Percentiles rank a stretch among this genome's conserved stretches.
These are phyloP conservation scores for Peziza echinospora DNA, from an alignment of 495 filamentous ascomycete species.

Conservation along the genomic window DNA sequence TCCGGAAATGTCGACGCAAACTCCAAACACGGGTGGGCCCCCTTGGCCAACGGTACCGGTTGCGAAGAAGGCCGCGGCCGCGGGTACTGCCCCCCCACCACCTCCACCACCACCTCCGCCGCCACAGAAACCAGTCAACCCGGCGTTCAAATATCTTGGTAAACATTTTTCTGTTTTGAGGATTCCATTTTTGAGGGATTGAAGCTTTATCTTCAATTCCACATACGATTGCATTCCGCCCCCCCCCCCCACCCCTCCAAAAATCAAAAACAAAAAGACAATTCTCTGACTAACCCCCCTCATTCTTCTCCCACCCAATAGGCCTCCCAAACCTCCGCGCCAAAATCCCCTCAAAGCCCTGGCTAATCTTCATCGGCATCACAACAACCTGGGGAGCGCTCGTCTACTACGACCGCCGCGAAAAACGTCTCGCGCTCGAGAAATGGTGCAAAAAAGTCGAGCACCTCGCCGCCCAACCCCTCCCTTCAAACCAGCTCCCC, in stretches of 20 bases:
- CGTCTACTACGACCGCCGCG: constrained; percentile 70
- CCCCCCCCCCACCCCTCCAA: background rate
- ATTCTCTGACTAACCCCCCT: no score
- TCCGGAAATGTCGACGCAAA: no score
- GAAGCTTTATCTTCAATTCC: background rate
- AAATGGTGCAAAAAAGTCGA: constrained; percentile 77
- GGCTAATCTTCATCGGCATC: constrained; percentile 80
- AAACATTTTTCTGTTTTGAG: background rate
- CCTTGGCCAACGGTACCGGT: no score
- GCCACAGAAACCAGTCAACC: constrained; percentile 5
- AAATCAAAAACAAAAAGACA: no score
- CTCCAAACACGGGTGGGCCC: no score
- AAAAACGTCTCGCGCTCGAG: constrained; percentile 59
- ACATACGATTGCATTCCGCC: background rate
- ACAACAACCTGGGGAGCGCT: constrained; percentile 54
- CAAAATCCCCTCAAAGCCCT: constrained; percentile 87
- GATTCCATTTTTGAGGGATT: background rate
- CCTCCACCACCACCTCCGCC: constrained; percentile 4
- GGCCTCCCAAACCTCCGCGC: constrained; percentile 60
- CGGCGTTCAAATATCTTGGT: constrained; percentile 13
- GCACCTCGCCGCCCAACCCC: constrained; percentile 59
- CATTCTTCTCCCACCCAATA: constrained; percentile 4
- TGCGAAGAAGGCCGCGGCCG: no score
- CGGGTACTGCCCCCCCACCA: background rate
- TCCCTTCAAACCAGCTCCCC: constrained; percentile 45